Evolutionary conservation across 2,329 filamentous ascomycete genomes (phyloP), one percentile per base, ranked within the genome.

Genomic region (Aureobasidium uvarum): DNA sequence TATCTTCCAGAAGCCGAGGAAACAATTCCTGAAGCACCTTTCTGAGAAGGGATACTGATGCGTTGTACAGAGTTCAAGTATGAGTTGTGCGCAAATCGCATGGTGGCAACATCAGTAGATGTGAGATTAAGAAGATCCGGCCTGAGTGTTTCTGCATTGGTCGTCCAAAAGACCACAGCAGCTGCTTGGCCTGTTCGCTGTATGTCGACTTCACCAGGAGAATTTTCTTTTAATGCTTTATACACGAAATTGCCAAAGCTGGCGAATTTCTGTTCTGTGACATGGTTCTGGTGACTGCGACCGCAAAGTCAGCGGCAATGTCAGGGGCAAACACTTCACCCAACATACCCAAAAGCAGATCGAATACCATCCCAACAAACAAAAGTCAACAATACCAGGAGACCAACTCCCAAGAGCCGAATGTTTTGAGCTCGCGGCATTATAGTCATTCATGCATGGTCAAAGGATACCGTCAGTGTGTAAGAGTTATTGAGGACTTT

Each of bases 1-100:
- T 56, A 63, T n/a, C 45, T 50, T 39, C 65, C 65, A 58, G 43
- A 41, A 10, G 65, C 65, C 2, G 65, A 20, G 31, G 65, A 62
- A 10, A 66, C 65, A n/a, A 66, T 63, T 2, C 65, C 65, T 13
- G 48, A 51, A 23, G 48, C 41, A 1, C 50, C 41, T 31, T 23
- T 48, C 3, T 48, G 25, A 25, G 39, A 66, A 10, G 65, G 65
- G 5, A 66, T 8, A 31, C 7, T 5, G 16, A 63, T 41, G 6
- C 56, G 36, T 11, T 23, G 18, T 5, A 25, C 41, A 18, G 45
- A n/a, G 6, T 31, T 1, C 11, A 55, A 11, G 23, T 63, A 66
- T 10, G 58, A 14, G 1, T 20, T n/a, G 25, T 66, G 65, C 6
- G 65, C 65, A 10, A 31, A 16, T n/a, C 38, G 48, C 50, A 66